Conservation (phyloP, 2,329 filamentous ascomycete species). For the Coniochaeta sp. region DNA sequence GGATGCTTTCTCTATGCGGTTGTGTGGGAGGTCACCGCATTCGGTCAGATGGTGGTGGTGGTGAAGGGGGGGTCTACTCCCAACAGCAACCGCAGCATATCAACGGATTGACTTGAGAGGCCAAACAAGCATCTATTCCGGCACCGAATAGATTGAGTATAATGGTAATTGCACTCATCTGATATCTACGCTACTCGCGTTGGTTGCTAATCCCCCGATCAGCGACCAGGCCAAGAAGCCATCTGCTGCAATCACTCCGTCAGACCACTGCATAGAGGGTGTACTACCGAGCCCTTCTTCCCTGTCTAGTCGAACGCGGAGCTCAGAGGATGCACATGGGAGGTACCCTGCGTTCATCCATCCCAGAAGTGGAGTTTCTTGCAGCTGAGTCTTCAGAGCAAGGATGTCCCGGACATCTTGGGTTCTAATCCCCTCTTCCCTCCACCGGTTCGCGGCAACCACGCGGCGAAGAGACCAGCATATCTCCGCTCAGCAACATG, state of each 20-base stretch:
- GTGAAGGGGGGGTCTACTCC: neutral
- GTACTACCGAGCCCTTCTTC: neutral
- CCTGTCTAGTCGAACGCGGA: neutral
- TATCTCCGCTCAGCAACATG: neutral
- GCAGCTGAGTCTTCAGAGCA: neutral
- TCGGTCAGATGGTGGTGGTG: constrained; percentile 1
- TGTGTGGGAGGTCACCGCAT: constrained; percentile 1
- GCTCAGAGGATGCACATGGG: neutral
- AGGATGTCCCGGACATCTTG: neutral
- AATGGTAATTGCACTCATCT: neutral
- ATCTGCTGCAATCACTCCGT: neutral
- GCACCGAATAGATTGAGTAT: neutral
- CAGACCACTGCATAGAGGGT: neutral
- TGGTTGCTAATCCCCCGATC: neutral
- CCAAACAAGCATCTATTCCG: neutral
- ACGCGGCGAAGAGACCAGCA: neutral
- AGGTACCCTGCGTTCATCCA: neutral
- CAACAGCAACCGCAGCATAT: neutral
- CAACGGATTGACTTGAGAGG: neutral
- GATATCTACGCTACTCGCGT: neutral
- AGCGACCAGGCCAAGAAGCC: neutral
- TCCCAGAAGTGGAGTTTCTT: neutral
- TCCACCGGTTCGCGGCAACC: constrained; percentile 2
- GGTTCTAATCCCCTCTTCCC: neutral
- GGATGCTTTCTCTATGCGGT: neutral